Evolutionary conservation across 2,329 filamentous ascomycete genomes (phyloP).

Genomic region (Colletotrichum cereale): DNA sequence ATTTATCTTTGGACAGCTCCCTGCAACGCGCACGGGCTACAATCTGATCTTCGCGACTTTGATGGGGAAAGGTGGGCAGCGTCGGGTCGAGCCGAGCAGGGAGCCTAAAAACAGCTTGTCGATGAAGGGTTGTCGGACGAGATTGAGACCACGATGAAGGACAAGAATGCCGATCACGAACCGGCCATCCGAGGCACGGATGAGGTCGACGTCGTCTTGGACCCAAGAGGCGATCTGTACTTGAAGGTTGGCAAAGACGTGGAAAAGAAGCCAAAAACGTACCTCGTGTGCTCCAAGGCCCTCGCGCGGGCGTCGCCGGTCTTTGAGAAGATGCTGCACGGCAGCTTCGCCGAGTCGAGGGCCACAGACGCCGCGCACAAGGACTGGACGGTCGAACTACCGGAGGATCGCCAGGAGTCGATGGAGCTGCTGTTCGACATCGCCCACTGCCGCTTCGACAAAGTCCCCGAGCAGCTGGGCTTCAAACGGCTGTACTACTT

Average conservation of each 20-base stretch:
- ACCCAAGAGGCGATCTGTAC: slow-evolving; percentile 10
- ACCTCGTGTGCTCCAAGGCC: slow-evolving; percentile 46
- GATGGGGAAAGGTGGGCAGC: neutral
- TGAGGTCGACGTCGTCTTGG: neutral
- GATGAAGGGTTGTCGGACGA: neutral
- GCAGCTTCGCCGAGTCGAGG: slow-evolving; percentile 45
- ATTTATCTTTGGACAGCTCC: neutral
- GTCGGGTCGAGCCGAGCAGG: no score
- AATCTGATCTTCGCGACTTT: slow-evolving; percentile 6
- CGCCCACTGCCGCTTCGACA: slow-evolving; percentile 46
- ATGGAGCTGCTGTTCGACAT: slow-evolving; percentile 48
- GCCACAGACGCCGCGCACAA: neutral
- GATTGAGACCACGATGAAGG: neutral
- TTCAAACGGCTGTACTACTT: slow-evolving; percentile 46
- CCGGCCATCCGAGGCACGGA: neutral
- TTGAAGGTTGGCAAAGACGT: slow-evolving; percentile 3
- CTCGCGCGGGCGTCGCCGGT: slow-evolving; percentile 46
- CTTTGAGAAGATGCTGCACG: slow-evolving; percentile 48
- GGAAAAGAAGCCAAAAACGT: slow-evolving; percentile 28
- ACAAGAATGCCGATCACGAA: slow-evolving; percentile 14
- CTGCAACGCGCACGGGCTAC: slow-evolving; percentile 33
- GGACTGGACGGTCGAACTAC: slow-evolving; percentile 47
- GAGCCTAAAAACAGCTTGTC: neutral
- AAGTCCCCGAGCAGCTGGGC: slow-evolving; percentile 43
- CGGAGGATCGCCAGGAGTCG: slow-evolving; percentile 48